Conservation (phyloP, 345 rosid genomes). For the Lepidium didymum region DNA sequence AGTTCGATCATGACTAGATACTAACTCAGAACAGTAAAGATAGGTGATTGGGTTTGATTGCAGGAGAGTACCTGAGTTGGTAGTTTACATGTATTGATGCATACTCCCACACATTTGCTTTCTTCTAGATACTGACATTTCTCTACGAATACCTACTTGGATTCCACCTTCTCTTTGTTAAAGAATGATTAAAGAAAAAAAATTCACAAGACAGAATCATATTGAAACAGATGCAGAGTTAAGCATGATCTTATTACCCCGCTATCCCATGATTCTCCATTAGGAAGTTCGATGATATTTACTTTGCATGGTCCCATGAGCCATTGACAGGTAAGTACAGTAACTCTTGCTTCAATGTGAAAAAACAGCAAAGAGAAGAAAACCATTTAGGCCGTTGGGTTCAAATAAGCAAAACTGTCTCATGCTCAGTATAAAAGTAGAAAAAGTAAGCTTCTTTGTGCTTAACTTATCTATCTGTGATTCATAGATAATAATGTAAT, state of each 20-base stretch:
- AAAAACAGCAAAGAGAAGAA: neutral
- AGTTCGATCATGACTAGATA: neutral
- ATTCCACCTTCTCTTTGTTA: slow-evolving; percentile 4
- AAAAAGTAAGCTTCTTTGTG: neutral
- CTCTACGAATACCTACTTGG: slow-evolving; percentile 69
- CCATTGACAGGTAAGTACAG: slow-evolving; percentile 88
- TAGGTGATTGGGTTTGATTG: neutral
- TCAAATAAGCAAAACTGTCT: neutral
- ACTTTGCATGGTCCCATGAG: slow-evolving; percentile 75
- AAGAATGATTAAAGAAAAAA: neutral
- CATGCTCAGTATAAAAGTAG: neutral
- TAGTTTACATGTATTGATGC: slow-evolving; percentile 80
- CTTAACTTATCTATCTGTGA: neutral
- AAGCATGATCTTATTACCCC: slow-evolving; percentile 45
- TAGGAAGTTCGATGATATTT: slow-evolving; percentile 68
- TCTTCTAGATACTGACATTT: slow-evolving; percentile 89
- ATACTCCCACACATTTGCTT: slow-evolving; percentile 85
- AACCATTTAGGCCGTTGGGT: neutral
- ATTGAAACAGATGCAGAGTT: neutral
- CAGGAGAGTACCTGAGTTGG: slow-evolving; percentile 68
- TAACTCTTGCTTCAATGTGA: slow-evolving; percentile 61
- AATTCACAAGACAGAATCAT: neutral
- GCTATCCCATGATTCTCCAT: slow-evolving; percentile 61
- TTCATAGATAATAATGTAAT: neutral
- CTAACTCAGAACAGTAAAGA: neutral